These are phyloP conservation scores for Coniella lustricola DNA, from an alignment of 2,329 filamentous ascomycete genomes.

Conservation along the genomic window DNA sequence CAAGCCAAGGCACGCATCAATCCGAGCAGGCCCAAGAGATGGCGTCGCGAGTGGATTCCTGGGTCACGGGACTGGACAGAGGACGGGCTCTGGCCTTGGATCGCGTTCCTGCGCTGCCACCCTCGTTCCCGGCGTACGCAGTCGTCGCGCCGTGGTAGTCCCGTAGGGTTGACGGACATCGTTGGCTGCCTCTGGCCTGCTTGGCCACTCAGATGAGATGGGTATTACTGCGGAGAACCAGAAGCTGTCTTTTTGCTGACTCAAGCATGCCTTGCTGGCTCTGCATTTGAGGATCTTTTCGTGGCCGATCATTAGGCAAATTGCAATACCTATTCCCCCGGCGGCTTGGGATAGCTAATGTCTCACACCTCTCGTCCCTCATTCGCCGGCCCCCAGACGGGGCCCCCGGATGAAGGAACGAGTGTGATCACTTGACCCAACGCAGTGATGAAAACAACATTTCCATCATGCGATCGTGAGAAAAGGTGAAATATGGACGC, in stretches of 20 bases:
- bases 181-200: too few species aligned
- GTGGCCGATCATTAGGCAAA: too few species aligned
- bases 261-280: too few species aligned
- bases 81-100: slow-evolving; percentile 2
- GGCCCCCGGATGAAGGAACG: not conserved
- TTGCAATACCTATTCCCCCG: too few species aligned
- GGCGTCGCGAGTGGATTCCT: not conserved
- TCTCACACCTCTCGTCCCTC: too few species aligned
- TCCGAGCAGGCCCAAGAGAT: not conserved
- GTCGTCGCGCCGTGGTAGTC: not conserved
- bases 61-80: slow-evolving; percentile 11
- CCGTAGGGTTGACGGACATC: too few species aligned
- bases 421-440: not conserved
- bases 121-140: slow-evolving; percentile 2
- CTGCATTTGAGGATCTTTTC: too few species aligned
- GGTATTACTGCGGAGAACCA: too few species aligned
- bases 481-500: not conserved
- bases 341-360: not conserved
- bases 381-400: too few species aligned
- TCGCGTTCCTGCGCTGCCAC: slow-evolving; percentile 14
- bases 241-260: not conserved
- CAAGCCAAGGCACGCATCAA: not conserved
- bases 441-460: not conserved
- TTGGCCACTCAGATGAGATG: too few species aligned
- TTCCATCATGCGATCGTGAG: not conserved